A percentile compares a stretch with the other conserved stretches of the same genome.
phyloP scores from a whole-genome alignment of 163 green algal species.

The Coccomyxa subellipsoidea region DNA sequence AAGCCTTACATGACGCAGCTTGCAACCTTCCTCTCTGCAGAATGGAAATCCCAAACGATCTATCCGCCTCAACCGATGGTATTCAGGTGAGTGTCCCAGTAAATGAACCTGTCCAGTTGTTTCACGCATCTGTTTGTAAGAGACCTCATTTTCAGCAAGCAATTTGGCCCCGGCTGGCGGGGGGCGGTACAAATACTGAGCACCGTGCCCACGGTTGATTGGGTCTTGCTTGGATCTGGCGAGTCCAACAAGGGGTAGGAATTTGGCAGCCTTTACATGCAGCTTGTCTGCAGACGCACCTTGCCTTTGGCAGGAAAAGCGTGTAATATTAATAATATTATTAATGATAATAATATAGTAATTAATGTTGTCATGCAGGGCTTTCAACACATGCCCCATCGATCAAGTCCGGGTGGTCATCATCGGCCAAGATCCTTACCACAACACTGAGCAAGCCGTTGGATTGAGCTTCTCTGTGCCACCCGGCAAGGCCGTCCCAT shows the following conservation, averaged over 20 bases:
- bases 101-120: neutral
- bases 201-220: too few species aligned
- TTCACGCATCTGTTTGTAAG: too few species aligned
- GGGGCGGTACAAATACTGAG: too few species aligned
- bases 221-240: too few species aligned
- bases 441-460: slow-evolving; percentile 84
- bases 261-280: too few species aligned
- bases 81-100: slow-evolving; percentile 43
- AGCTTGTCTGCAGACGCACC: too few species aligned
- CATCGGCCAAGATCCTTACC: slow-evolving; percentile 95
- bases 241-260: too few species aligned
- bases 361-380: too few species aligned
- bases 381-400: slow-evolving; percentile 52
- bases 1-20: slow-evolving; percentile 55
- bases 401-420: slow-evolving; percentile 82
- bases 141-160: too few species aligned
- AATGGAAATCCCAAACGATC: slow-evolving; percentile 56
- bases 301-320: too few species aligned
- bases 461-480: slow-evolving; percentile 89
- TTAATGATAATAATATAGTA: neutral
- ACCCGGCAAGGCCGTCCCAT: slow-evolving; percentile 58
- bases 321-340: too few species aligned
- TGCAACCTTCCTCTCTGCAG: slow-evolving; percentile 57
- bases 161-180: too few species aligned
- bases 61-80: slow-evolving; percentile 65